Percentiles rank a stretch among this genome's conserved stretches.
phyloP scores from a whole-genome alignment of 768 basidiomycete species.

The Tylopilus intermedius region DNA sequence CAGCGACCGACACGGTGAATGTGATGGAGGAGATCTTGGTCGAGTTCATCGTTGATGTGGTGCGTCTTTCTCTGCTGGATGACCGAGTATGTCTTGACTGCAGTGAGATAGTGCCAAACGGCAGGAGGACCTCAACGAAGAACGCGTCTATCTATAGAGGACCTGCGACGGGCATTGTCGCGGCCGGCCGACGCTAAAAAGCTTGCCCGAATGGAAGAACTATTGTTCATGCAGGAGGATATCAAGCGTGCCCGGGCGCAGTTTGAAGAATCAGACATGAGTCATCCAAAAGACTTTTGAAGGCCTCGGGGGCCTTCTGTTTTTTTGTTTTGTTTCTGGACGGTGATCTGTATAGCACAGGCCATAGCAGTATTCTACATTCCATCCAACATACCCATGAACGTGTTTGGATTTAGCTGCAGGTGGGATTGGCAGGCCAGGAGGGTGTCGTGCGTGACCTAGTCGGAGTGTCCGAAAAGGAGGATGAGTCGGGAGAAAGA shows the following conservation, averaged over 20 bases:
- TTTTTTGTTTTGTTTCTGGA: background rate
- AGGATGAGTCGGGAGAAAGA: background rate
- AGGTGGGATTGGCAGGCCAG: background rate
- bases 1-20: constrained; percentile 80
- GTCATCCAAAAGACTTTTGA: constrained; percentile 44
- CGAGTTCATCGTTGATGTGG: constrained; percentile 86
- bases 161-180: constrained; percentile 74
- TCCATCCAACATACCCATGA: background rate
- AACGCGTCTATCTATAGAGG: constrained; percentile 78
- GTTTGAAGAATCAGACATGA: constrained; percentile 57
- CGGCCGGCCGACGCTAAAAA: constrained; percentile 88
- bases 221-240: constrained; percentile 90
- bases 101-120: constrained; percentile 55
- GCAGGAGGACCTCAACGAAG: constrained; percentile 69
- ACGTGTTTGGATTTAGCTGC: background rate
- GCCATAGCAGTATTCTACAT: constrained; percentile 4
- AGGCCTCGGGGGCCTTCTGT: background rate
- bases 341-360: constrained; percentile 1
- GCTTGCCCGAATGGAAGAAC: constrained; percentile 85
- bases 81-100: constrained; percentile 3
- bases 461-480: background rate
- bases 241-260: constrained; percentile 84
- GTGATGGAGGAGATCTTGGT: constrained; percentile 93
- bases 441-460: background rate
- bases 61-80: constrained; percentile 38